These are phyloP conservation scores for Lachnellula cervina DNA, from an alignment of 2,329 filamentous ascomycete genomes.

Conservation along the genomic window DNA sequence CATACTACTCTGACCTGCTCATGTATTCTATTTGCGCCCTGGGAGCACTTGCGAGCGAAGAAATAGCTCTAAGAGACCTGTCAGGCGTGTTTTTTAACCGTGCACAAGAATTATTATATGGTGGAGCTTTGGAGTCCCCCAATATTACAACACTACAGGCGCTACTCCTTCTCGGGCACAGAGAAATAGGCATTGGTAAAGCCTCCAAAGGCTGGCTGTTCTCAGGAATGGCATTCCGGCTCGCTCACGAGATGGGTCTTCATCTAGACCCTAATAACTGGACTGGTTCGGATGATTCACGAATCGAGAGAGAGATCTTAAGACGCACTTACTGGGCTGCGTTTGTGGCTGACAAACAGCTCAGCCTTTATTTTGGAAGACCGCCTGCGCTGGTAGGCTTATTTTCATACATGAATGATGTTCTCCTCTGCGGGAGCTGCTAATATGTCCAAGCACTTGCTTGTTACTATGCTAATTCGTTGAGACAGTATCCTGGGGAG, in stretches of 20 bases:
- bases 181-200: conserved; percentile 44
- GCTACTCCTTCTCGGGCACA: conserved; percentile 41
- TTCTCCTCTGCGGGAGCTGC: too few relatives aligned
- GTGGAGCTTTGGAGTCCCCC: conserved; percentile 40
- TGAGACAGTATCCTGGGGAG: conserved; percentile 36
- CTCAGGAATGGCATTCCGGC: conserved; percentile 47
- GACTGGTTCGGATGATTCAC: conserved; percentile 37
- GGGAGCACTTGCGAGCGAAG: conserved; percentile 43
- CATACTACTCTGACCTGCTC: conserved; percentile 46
- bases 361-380: conserved; percentile 47
- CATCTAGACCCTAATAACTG: conserved; percentile 48
- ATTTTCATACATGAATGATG: too few relatives aligned
- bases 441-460: too few relatives aligned
- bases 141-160: conserved; percentile 44
- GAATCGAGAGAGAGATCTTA: conserved; percentile 43
- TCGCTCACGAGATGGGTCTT: conserved; percentile 48
- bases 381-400: conserved; percentile 38
- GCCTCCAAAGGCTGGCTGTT: conserved; percentile 48
- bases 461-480: too few relatives aligned
- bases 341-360: conserved; percentile 46
- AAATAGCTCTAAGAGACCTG: conserved; percentile 32
- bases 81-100: conserved; percentile 42
- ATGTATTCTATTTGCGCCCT: conserved; percentile 45
- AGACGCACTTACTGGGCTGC: conserved; percentile 47
- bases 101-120: conserved; percentile 40